phyloP scores from a whole-genome alignment of 2,329 filamentous ascomycete genomes.

The Cytospora schulzeri region DNA sequence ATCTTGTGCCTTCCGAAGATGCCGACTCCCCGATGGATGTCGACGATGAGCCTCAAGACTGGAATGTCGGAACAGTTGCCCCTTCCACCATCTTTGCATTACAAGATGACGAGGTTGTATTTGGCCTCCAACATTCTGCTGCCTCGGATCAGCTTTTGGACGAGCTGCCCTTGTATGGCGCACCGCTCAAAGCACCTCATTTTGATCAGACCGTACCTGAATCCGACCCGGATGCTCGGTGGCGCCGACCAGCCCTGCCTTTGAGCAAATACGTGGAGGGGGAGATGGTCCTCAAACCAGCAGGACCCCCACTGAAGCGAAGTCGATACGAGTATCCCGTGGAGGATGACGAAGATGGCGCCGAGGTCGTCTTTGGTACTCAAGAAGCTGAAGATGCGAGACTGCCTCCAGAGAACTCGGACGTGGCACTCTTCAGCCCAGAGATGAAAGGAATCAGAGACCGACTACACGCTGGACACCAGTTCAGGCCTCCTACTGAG shows the following conservation, averaged over 20 bases:
- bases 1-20: constrained; percentile 66
- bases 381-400: constrained; percentile 38
- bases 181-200: constrained; percentile 60
- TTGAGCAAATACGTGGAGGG: constrained; percentile 86
- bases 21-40: constrained; percentile 57
- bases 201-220: constrained; percentile 60
- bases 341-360: constrained; percentile 63
- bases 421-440: constrained; percentile 85
- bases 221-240: constrained; percentile 67
- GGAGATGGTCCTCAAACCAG: constrained; percentile 70
- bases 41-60: constrained; percentile 41
- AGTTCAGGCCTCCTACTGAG: constrained; percentile 91
- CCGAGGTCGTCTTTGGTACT: constrained; percentile 43
- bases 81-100: constrained; percentile 83
- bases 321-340: constrained; percentile 82
- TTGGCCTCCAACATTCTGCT: constrained; percentile 73
- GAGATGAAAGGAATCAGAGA: constrained; percentile 90
- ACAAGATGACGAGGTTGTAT: constrained; percentile 79
- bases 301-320: constrained; percentile 70
- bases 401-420: constrained; percentile 68
- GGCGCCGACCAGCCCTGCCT: constrained; percentile 77
- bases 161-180: constrained; percentile 79
- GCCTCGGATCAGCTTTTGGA: constrained; percentile 75
- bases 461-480: constrained; percentile 84
- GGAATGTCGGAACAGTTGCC: constrained; percentile 51